A percentile compares a stretch with the other conserved stretches of the same genome.
These are phyloP conservation scores for Chloromonas sp. DNA, from an alignment of 163 green algal species.

Conservation along the genomic window DNA sequence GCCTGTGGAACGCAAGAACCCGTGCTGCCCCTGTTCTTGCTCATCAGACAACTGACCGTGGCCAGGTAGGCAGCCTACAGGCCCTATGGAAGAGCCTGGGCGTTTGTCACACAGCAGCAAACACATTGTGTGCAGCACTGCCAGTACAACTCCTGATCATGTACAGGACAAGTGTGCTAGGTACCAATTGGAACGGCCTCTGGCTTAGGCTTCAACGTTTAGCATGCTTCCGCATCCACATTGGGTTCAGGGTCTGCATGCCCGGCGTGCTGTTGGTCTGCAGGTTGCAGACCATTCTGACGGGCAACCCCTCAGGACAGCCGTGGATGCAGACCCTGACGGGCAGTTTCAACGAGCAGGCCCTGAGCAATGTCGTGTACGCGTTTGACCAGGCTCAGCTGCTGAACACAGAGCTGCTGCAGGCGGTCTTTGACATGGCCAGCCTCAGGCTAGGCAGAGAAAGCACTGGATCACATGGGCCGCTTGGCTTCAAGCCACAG, in stretches of 20 bases:
- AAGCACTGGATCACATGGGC: background rate
- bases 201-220: too few relatives aligned
- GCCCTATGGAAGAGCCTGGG: too few relatives aligned
- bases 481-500: slow-evolving; percentile 39
- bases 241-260: too few relatives aligned
- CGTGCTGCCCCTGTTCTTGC: slow-evolving; percentile 38
- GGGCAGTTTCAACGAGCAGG: slow-evolving; percentile 52
- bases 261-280: background rate
- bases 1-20: slow-evolving; percentile 25
- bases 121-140: too few relatives aligned
- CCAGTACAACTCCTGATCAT: too few relatives aligned
- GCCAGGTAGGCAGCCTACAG: slow-evolving; percentile 22
- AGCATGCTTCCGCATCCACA: too few relatives aligned
- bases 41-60: slow-evolving; percentile 17
- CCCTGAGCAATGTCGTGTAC: slow-evolving; percentile 50
- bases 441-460: slow-evolving; percentile 37
- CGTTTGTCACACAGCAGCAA: too few relatives aligned
- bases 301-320: background rate
- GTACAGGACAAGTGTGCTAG: too few relatives aligned
- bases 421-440: slow-evolving; percentile 41
- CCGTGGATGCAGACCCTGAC: background rate
- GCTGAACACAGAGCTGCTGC: slow-evolving; percentile 42
- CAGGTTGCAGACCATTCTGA: slow-evolving; percentile 20
- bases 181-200: too few relatives aligned
- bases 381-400: slow-evolving; percentile 48